Evolutionary conservation across 2,329 filamentous ascomycete species (phyloP).

Genomic region (Talaromyces sp.): DNA sequence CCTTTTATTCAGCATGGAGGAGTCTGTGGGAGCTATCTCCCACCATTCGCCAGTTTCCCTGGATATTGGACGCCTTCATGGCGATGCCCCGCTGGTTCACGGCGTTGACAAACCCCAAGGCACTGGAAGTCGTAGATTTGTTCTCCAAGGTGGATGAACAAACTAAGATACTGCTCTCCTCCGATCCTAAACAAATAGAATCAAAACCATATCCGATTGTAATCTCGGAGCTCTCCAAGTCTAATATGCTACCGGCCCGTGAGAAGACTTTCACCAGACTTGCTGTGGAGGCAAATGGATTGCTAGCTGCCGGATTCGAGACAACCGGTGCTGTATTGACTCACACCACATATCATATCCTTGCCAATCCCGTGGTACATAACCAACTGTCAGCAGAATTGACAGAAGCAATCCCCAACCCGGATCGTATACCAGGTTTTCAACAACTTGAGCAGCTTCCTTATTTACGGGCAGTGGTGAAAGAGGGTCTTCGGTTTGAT

Average conservation of each 20-base stretch:
- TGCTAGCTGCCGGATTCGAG: slow-evolving; percentile 29
- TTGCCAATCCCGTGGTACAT: slow-evolving; percentile 16
- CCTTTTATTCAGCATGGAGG: slow-evolving; percentile 16
- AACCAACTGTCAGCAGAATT: slow-evolving; percentile 22
- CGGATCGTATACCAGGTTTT: slow-evolving; percentile 9
- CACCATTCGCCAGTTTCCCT: slow-evolving; percentile 17
- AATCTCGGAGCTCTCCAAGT: slow-evolving; percentile 15
- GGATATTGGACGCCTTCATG: slow-evolving; percentile 15
- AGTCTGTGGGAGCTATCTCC: slow-evolving; percentile 17
- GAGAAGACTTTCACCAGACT: slow-evolving; percentile 26
- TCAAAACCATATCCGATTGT: slow-evolving; percentile 13
- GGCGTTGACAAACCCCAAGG: slow-evolving; percentile 16
- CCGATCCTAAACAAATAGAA: slow-evolving; percentile 2
- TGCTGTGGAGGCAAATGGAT: slow-evolving; percentile 26
- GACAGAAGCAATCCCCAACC: slow-evolving; percentile 12
- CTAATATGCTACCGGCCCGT: slow-evolving; percentile 12
- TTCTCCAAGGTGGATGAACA: slow-evolving; percentile 13
- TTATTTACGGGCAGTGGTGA: slow-evolving; percentile 25
- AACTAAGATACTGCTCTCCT: slow-evolving; percentile 9
- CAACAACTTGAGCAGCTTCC: slow-evolving; percentile 16
- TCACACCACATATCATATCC: slow-evolving; percentile 22
- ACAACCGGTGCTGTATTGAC: slow-evolving; percentile 24
- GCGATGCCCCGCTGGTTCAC: slow-evolving; percentile 17
- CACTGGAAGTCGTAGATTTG: slow-evolving; percentile 15
- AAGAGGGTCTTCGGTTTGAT: slow-evolving; percentile 26